These are phyloP conservation scores for Arthroderma sp. DNA, from an alignment of 2,329 filamentous ascomycete species.

Conservation along the genomic window DNA sequence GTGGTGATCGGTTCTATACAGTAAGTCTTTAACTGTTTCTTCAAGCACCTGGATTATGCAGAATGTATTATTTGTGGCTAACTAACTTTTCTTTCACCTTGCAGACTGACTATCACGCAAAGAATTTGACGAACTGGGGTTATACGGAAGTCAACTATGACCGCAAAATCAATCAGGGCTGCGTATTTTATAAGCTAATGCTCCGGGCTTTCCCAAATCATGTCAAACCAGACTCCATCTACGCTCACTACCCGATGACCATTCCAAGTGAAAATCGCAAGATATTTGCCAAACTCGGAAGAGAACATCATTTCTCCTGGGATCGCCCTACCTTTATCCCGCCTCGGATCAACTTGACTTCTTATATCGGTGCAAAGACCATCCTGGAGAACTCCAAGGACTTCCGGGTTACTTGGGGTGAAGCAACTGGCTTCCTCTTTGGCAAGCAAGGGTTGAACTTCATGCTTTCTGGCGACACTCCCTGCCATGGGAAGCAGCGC, in stretches of 20 bases:
- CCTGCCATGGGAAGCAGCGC: constrained; percentile 10
- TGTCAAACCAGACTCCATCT: constrained; percentile 18
- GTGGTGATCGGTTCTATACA: constrained; percentile 30
- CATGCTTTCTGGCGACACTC: constrained; percentile 13
- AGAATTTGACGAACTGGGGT: constrained; percentile 29
- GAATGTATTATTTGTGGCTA: not conserved
- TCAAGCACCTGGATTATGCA: not conserved
- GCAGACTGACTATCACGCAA: constrained; percentile 14
- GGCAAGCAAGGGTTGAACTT: constrained; percentile 11
- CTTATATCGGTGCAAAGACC: constrained; percentile 12
- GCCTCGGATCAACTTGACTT: constrained; percentile 11
- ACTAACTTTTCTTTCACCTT: not conserved
- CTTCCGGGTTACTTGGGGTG: constrained; percentile 15
- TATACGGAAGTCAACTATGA: constrained; percentile 22
- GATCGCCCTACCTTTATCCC: constrained; percentile 13
- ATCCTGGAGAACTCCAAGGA: constrained; percentile 14
- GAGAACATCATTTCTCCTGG: constrained; percentile 11
- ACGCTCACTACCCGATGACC: constrained; percentile 18
- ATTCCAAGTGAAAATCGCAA: constrained; percentile 15
- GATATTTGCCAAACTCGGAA: constrained; percentile 14
- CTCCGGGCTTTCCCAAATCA: constrained; percentile 18
- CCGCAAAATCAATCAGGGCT: constrained; percentile 14
- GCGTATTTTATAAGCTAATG: constrained; percentile 19
- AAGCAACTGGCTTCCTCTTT: constrained; percentile 12
- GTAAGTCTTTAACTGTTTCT: constrained; percentile 7